Evolutionary conservation across 2,329 filamentous ascomycete genomes (phyloP).

Genomic region (Alternaria sp.): DNA sequence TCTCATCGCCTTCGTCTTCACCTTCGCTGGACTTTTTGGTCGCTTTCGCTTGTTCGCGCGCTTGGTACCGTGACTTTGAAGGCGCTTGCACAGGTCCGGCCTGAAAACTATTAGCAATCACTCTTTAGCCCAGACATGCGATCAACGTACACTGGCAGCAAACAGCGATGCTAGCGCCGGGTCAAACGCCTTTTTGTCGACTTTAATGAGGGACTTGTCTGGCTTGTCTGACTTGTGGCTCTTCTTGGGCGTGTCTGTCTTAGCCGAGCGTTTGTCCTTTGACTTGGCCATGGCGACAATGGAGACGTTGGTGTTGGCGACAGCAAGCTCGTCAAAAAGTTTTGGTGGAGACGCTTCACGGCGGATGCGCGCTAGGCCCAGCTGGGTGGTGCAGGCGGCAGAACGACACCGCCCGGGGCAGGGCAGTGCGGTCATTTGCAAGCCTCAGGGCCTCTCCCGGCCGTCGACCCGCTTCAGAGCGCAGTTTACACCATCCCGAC

Average conservation of each 20-base stretch:
- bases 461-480: slow-evolving; percentile 20
- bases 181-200: slow-evolving; percentile 49
- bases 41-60: slow-evolving; percentile 25
- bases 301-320: slow-evolving; percentile 8
- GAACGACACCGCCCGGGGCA: slow-evolving; percentile 16
- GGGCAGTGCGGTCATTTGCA: slow-evolving; percentile 24
- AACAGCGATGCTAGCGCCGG: slow-evolving; percentile 56
- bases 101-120: slow-evolving; percentile 31
- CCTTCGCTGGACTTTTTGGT: slow-evolving; percentile 51
- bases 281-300: slow-evolving; percentile 43
- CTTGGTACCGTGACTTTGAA: slow-evolving; percentile 50
- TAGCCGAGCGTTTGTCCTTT: slow-evolving; percentile 32
- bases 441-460: slow-evolving; percentile 20
- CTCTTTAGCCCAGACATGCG: background rate
- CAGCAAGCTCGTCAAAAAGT: slow-evolving; percentile 31
- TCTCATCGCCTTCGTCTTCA: slow-evolving; percentile 58
- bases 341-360: slow-evolving; percentile 34
- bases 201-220: slow-evolving; percentile 28
- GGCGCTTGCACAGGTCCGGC: slow-evolving; percentile 46
- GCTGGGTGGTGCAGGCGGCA: slow-evolving; percentile 5
- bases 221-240: slow-evolving; percentile 19
- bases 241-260: slow-evolving; percentile 15
- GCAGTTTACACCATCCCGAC: slow-evolving; percentile 22
- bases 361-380: slow-evolving; percentile 11
- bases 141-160: slow-evolving; percentile 48